Base-by-base conservation (phyloP, 441 rosid species). In the Omphalea diandra region DNA sequence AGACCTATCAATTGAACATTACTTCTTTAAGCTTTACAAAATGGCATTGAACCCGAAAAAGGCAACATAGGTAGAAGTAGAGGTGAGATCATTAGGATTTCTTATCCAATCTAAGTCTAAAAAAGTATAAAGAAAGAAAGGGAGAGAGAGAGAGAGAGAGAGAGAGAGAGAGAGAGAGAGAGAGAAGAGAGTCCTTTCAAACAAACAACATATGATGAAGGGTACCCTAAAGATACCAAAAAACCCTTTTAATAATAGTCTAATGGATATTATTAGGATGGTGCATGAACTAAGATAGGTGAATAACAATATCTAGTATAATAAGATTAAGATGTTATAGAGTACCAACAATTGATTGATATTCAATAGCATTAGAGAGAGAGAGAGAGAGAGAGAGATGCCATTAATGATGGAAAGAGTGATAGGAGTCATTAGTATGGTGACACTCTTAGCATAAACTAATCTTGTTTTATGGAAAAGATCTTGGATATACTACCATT, bases 171-270 rank as follows among this genome's bases (percentile, higher is more conserved):
- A n/a, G n/a, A n/a, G n/a, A n/a, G n/a, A n/a, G n/a, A n/a, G n/a
- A n/a, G n/a, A 0, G 14, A 3, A 11, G 15, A 8, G 31, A 52
- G 56, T 22, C 7, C 8, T 8, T 8, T 6, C 26, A 3, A 2
- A 52, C 4, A 0, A 7, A 3, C 0, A 52, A 3, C 3, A 26
- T 27, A 1, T 52, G 4, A 7, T 52, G 0, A n/a, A n/a, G 0
- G 20, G 15, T 52, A 0, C 63, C 63, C 9, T 15, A 12, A 29
- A 58, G 40, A 31, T 31, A 58, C 0, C 8, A 2, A 12, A 58
- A 20, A 17, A 58, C 0, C 0, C 63, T 1, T 2, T 58, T 58
- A 10, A 58, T 17, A 58, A 26, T 0, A 15, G 12, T 2, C 40
- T 20, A 58, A 11, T 31, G 40, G 1, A 3, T 31, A 4, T 0